A percentile compares a stretch with the other conserved stretches of the same genome.
These are phyloP conservation scores for Oryza punctata DNA, from an alignment of 176 grass and related monocot genomes.

Conservation along the genomic window DNA sequence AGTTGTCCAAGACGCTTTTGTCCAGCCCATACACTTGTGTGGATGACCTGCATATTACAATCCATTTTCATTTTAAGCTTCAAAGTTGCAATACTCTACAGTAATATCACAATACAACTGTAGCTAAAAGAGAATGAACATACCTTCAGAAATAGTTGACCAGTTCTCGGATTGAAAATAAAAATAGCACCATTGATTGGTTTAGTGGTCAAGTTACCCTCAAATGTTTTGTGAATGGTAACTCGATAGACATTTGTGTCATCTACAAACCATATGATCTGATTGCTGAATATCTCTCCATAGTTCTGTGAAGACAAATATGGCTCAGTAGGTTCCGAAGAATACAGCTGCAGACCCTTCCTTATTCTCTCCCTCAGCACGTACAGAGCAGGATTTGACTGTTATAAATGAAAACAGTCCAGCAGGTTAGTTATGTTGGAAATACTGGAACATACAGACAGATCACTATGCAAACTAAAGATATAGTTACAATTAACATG, in stretches of 20 bases:
- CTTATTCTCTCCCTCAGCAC: conserved; percentile 95
- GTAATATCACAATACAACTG: background rate
- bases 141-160: conserved; percentile 95
- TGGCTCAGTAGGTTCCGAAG: conserved; percentile 96
- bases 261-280: conserved; percentile 99
- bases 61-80: background rate
- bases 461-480: background rate
- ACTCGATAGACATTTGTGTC: conserved; percentile 98
- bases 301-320: conserved; percentile 99
- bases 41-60: conserved; percentile 74
- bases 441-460: background rate
- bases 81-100: background rate
- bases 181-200: conserved; percentile 98
- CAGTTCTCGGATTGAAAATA: conserved; percentile 98
- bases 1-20: conserved; percentile 96
- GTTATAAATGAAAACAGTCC: conserved; percentile 37
- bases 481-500: conserved; percentile 17
- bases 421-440: background rate
- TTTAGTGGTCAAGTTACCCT: conserved; percentile 98
- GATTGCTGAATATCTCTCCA: conserved; percentile 99
- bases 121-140: conserved; percentile 22
- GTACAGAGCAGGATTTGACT: conserved; percentile 97
- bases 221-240: conserved; percentile 98
- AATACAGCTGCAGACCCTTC: conserved; percentile 96
- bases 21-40: conserved; percentile 98